phyloP scores from a whole-genome alignment of 1,284 basidiomycete species.

The Melampsora americana region DNA sequence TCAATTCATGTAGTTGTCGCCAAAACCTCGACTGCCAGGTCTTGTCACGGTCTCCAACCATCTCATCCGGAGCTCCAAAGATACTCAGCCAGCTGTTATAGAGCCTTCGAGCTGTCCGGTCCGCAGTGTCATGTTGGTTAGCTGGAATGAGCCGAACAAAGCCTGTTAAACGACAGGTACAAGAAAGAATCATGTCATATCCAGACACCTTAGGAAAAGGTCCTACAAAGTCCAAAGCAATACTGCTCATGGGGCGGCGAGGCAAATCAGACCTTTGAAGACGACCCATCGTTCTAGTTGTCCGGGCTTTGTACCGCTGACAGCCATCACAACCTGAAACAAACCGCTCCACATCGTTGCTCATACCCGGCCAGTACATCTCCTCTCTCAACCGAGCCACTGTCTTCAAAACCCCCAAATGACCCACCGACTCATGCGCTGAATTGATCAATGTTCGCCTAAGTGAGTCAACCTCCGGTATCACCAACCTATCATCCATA shows the following conservation, averaged over 20 bases:
- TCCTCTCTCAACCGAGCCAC: neutral
- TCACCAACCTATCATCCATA: too few species aligned
- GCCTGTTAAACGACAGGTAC: neutral
- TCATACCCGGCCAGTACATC: neutral
- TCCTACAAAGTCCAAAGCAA: neutral
- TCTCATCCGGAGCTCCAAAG: neutral
- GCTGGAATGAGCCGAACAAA: neutral
- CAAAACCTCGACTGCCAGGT: neutral
- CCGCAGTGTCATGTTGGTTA: neutral
- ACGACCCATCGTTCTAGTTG: conserved; percentile 9
- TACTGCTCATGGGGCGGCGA: too few species aligned
- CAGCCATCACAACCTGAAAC: neutral
- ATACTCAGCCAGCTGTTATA: neutral
- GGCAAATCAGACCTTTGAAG: neutral
- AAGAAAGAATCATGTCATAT: neutral
- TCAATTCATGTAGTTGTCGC: neutral
- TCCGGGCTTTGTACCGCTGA: neutral
- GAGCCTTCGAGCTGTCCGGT: neutral
- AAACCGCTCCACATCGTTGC: neutral
- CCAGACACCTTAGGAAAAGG: neutral
- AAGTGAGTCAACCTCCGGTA: too few species aligned
- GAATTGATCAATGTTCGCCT: neutral
- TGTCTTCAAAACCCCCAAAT: neutral
- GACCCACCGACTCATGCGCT: neutral
- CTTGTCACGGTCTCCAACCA: conserved; percentile 1